A percentile compares a stretch with the other conserved stretches of the same genome.
phyloP scores from a whole-genome alignment of 495 filamentous ascomycete species.

The Massariosphaeria phaeospora region DNA sequence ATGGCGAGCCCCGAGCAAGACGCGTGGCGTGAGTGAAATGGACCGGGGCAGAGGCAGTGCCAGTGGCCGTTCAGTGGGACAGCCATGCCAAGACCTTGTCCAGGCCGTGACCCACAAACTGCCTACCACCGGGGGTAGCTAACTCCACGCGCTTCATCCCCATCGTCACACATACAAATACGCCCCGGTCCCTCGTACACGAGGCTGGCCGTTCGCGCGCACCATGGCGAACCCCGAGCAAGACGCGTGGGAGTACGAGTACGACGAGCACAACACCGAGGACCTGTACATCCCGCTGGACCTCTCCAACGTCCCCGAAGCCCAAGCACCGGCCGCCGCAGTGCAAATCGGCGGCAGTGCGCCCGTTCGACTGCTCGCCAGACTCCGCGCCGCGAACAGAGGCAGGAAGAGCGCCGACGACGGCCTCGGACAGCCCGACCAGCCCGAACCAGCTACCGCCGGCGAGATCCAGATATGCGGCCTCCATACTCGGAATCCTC shows the following conservation, averaged over 20 bases:
- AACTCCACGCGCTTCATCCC: conserved; percentile 74
- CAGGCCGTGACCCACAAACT: not conserved
- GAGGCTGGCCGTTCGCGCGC: too few relatives aligned
- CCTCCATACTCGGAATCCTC: conserved; percentile 64
- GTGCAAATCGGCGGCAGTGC: not conserved
- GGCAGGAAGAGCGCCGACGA: not conserved
- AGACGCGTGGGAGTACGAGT: conserved; percentile 61
- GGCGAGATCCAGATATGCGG: conserved; percentile 70
- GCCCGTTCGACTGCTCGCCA: conserved; percentile 1
- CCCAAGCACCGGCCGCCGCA: not conserved
- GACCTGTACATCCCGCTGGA: conserved; percentile 43
- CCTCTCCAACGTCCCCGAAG: conserved; percentile 26
- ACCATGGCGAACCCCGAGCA: conserved; percentile 34
- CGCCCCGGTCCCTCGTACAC: too few relatives aligned
- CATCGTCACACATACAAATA: too few relatives aligned
- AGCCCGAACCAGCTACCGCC: not conserved
- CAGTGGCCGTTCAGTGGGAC: too few relatives aligned
- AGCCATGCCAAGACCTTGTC: too few relatives aligned
- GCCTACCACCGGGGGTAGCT: conserved; percentile 46
- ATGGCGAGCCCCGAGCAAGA: conserved; percentile 38
- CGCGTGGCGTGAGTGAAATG: conserved; percentile 48
- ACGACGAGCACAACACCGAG: conserved; percentile 55
- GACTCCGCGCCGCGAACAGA: not conserved
- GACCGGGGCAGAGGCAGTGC: not conserved
- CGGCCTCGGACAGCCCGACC: not conserved